Base-by-base conservation (phyloP, 164 flowering plant genomes). In the Nelumbo lutea region DNA sequence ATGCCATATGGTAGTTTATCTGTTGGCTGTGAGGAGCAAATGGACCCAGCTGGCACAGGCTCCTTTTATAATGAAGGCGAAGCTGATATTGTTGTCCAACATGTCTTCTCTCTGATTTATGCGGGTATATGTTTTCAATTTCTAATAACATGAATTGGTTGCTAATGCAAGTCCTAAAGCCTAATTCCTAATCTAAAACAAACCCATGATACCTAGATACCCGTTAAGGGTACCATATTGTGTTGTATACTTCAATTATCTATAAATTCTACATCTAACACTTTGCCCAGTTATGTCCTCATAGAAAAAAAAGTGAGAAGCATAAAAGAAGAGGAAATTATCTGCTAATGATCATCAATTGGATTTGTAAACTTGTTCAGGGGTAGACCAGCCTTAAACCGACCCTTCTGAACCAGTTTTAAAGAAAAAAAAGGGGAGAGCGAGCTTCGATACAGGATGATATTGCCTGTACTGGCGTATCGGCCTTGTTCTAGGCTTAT, bases 61-160 rank as follows among this genome's bases (percentile, higher is more conserved):
- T 90, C 98, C 69, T 89, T 90, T 72, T 93, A 87, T 80, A 93
- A 93, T 77, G 93, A 89, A 84, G 98, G 98, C 64, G 98, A 93
- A 75, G 94, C 97, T 39, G 91, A 93, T 67, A 87, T 93, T 61
- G 96, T 89, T 64, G 81, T 93, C 58, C 87, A 91, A 63, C 97
- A 93, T 73, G 93, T 90, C 67, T 77, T 77, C 63, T 84, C 90
- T 59, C 81, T 93, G 79, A 79, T 93, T 68, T 87, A 80, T 83
- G 76, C 92, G 56, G 98, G 98, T 90, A 82, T 42, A 14, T 65
- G 11, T 39, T 53, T 48, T 4, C 71, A 6, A 60, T 47, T 56
- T 67, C n/a, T 38, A 65, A 42, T 10, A 11, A 59, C 65, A 8
- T 68, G 47, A 0, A 47, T 60, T 48, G 14, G 40, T 39, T 60